These are phyloP conservation scores for Hyaloperonospora brassicae DNA, from an alignment of 352 stramenopile genomes.

Conservation along the genomic window DNA sequence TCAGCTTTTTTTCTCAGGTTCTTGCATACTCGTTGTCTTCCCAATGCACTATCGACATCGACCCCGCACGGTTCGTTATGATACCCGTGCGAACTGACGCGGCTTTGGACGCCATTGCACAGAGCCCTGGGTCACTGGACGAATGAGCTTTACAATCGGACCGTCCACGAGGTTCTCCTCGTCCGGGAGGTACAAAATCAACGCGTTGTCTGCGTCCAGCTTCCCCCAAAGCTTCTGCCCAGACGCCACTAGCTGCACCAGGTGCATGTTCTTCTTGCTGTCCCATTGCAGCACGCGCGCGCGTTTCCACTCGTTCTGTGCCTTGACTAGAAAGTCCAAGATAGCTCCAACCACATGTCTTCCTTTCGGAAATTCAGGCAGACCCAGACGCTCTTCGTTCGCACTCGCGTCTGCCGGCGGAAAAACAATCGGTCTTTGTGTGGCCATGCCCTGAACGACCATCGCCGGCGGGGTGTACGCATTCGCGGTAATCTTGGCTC, in stretches of 20 bases:
- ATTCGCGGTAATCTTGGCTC: constrained; percentile 31
- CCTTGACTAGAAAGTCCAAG: constrained; percentile 65
- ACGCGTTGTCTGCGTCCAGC: constrained; percentile 47
- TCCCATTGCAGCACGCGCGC: constrained; percentile 68
- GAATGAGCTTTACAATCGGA: constrained; percentile 52
- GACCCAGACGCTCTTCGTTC: constrained; percentile 27
- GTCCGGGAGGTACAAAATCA: constrained; percentile 54
- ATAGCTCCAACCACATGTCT: constrained; percentile 50
- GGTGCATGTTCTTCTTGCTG: constrained; percentile 49
- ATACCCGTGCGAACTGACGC: constrained; percentile 40
- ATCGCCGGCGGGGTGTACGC: constrained; percentile 34
- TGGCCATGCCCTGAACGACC: constrained; percentile 39
- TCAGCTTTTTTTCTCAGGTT: constrained; percentile 12
- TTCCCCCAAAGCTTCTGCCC: constrained; percentile 53
- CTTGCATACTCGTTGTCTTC: constrained; percentile 3
- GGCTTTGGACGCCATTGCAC: constrained; percentile 68
- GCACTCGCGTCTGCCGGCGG: constrained; percentile 20
- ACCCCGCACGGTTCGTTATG: constrained; percentile 8
- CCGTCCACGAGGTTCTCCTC: constrained; percentile 54
- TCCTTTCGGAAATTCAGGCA: constrained; percentile 48
- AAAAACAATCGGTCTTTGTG: constrained; percentile 37
- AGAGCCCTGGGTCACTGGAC: constrained; percentile 43
- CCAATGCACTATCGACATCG: constrained; percentile 1
- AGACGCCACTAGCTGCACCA: constrained; percentile 52
- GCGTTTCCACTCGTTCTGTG: constrained; percentile 60